Percentiles rank a stretch among this genome's conserved stretches.
Conservation (phyloP, 768 basidiomycete species). For the Galerina marginata region DNA sequence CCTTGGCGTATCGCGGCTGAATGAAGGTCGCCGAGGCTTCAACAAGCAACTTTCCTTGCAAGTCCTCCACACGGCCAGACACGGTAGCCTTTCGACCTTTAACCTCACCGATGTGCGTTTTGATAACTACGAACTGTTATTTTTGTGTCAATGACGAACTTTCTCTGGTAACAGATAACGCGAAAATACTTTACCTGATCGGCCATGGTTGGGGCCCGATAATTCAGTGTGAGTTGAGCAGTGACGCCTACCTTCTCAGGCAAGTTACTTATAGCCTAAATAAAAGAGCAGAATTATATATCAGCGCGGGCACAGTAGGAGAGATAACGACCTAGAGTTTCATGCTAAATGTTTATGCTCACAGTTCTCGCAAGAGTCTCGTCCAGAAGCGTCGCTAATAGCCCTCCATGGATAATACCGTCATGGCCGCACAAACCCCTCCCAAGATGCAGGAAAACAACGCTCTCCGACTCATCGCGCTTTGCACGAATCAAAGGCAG, state of each 20-base stretch:
- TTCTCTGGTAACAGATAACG: background rate
- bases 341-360: conserved; percentile 12
- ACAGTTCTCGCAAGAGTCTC: conserved; percentile 85
- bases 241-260: conserved; percentile 94
- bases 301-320: background rate
- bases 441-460: conserved; percentile 82
- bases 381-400: conserved; percentile 90
- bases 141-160: background rate
- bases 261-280: conserved; percentile 81
- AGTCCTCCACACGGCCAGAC: conserved; percentile 72
- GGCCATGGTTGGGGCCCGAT: conserved; percentile 86
- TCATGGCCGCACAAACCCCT: conserved; percentile 90
- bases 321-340: background rate
- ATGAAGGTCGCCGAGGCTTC: conserved; percentile 85
- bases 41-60: conserved; percentile 82
- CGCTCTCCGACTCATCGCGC: conserved; percentile 76
- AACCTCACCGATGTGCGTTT: conserved; percentile 64
- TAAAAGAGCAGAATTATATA: conserved; percentile 2
- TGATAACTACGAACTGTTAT: conserved; percentile 83
- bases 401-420: conserved; percentile 92
- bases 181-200: conserved; percentile 64
- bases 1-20: conserved; percentile 86
- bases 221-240: conserved; percentile 80
- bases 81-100: conserved; percentile 84
- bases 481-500: conserved; percentile 76